These are phyloP conservation scores for Suhomyces kilbournensis DNA, from an alignment of 805 yeast genomes.

Conservation along the genomic window DNA sequence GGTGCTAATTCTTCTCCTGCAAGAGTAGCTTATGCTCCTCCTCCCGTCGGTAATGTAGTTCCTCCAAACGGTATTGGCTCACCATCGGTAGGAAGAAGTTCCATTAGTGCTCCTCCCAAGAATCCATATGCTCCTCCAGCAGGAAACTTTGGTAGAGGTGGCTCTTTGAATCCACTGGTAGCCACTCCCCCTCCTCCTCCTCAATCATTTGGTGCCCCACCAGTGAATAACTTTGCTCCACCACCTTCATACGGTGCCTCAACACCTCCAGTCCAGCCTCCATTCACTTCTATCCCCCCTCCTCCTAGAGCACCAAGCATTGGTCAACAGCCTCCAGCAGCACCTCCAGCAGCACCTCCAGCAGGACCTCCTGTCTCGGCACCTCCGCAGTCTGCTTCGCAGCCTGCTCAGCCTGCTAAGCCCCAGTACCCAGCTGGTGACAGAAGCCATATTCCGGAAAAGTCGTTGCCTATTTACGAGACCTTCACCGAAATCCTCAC, in stretches of 20 bases:
- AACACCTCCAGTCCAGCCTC: slow-evolving; percentile 13
- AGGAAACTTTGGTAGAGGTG: neutral
- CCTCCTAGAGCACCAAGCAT: slow-evolving; percentile 12
- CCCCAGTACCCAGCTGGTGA: slow-evolving; percentile 58
- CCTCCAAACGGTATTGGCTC: slow-evolving; percentile 10
- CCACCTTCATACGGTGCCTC: slow-evolving; percentile 17
- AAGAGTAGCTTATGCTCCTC: slow-evolving; percentile 29
- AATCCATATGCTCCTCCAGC: slow-evolving; percentile 39
- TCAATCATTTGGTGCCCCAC: neutral
- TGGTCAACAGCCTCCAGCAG: slow-evolving; percentile 11
- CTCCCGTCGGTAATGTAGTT: slow-evolving; percentile 18
- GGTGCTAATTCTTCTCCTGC: slow-evolving; percentile 11
- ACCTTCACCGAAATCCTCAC: slow-evolving; percentile 53
- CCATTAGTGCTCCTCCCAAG: slow-evolving; percentile 20
- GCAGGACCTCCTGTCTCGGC: slow-evolving; percentile 19
- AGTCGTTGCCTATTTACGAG: slow-evolving; percentile 56
- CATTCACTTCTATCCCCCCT: slow-evolving; percentile 5
- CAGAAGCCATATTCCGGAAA: slow-evolving; percentile 62
- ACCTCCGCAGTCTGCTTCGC: slow-evolving; percentile 20
- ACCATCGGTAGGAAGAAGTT: slow-evolving; percentile 8
- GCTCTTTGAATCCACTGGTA: neutral
- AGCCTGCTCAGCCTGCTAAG: slow-evolving; percentile 19
- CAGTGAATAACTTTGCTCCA: slow-evolving; percentile 5
- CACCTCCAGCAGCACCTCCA: slow-evolving; percentile 19
- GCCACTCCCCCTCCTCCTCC: slow-evolving; percentile 9